A percentile compares a stretch with the other conserved stretches of the same genome.
Evolutionary conservation across 73 alveolate species (phyloP).

Genomic region (Paramecium octaurelia): DNA sequence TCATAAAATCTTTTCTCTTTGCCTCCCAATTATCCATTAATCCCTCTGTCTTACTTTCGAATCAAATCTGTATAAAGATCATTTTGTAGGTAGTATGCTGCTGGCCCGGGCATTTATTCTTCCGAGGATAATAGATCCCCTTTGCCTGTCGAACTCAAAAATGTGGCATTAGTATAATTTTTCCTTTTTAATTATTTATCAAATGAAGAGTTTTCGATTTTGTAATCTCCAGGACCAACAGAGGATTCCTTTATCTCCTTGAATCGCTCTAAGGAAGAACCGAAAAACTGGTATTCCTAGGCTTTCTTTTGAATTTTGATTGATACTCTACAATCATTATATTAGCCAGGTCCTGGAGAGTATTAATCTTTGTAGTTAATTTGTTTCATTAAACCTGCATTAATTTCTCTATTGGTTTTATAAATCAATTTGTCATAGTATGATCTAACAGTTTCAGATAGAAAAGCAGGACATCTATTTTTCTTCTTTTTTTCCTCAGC

Average conservation of each 20-base stretch:
- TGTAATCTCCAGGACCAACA: neutral
- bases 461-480: constrained; percentile 8
- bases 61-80: neutral
- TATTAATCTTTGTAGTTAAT: neutral
- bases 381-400: neutral
- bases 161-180: constrained; percentile 37
- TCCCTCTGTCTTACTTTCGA: neutral
- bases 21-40: neutral
- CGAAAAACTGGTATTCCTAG: neutral
- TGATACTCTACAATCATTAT: neutral
- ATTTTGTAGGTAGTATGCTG: neutral
- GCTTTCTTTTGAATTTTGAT: neutral
- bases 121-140: neutral
- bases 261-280: constrained; percentile 8
- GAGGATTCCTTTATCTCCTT: neutral
- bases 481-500: neutral
- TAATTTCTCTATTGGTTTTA: constrained; percentile 7
- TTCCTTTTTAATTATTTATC: neutral
- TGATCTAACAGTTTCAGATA: constrained; percentile 19
- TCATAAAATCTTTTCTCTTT: constrained; percentile 10
- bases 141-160: neutral
- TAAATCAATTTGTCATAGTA: neutral
- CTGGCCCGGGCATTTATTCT: constrained; percentile 17
- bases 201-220: neutral
- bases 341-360: constrained; percentile 19